phyloP scores from a whole-genome alignment of 768 basidiomycete species.

The Tylopilus sp. region DNA sequence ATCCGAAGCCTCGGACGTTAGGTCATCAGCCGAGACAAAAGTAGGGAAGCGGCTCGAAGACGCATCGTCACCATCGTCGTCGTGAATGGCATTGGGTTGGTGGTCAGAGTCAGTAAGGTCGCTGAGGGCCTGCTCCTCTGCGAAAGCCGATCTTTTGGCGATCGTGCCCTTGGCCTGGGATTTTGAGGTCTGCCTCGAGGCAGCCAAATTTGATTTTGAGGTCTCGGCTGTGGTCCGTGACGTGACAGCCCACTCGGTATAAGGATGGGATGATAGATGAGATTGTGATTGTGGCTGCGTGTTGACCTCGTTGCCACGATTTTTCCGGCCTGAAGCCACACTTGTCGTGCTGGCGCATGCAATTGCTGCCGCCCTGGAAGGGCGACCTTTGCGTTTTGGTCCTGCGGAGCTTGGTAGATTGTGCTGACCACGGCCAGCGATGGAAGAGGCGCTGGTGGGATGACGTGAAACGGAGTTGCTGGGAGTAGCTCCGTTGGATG shows the following conservation, averaged over 20 bases:
- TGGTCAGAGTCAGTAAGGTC: slow-evolving; percentile 25
- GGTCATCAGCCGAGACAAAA: slow-evolving; percentile 61
- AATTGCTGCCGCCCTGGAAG: slow-evolving; percentile 45
- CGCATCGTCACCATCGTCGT: slow-evolving; percentile 27
- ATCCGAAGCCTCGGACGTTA: slow-evolving; percentile 47
- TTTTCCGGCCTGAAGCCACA: slow-evolving; percentile 21
- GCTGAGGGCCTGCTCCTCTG: slow-evolving; percentile 17
- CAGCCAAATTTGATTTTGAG: slow-evolving; percentile 28
- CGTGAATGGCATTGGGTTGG: slow-evolving; percentile 35
- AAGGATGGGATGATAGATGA: slow-evolving; percentile 28
- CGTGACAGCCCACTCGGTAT: slow-evolving; percentile 18
- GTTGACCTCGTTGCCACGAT: slow-evolving; percentile 31
- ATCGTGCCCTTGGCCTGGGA: slow-evolving; percentile 38
- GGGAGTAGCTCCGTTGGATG: slow-evolving; percentile 38
- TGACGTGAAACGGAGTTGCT: slow-evolving; percentile 16
- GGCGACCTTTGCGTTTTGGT: slow-evolving; percentile 54
- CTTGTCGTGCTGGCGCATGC: slow-evolving; percentile 25
- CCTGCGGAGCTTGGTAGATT: slow-evolving; percentile 11
- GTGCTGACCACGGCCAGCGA: slow-evolving; percentile 25
- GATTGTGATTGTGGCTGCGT: slow-evolving; percentile 36
- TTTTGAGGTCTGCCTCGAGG: slow-evolving; percentile 36
- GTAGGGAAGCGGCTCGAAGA: slow-evolving; percentile 53
- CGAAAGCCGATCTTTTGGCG: slow-evolving; percentile 21
- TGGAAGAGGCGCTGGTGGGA: slow-evolving; percentile 22
- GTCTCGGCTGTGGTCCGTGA: slow-evolving; percentile 22